phyloP scores from a whole-genome alignment of 331 rosid species.

The Rhamnella rubrinervis region DNA sequence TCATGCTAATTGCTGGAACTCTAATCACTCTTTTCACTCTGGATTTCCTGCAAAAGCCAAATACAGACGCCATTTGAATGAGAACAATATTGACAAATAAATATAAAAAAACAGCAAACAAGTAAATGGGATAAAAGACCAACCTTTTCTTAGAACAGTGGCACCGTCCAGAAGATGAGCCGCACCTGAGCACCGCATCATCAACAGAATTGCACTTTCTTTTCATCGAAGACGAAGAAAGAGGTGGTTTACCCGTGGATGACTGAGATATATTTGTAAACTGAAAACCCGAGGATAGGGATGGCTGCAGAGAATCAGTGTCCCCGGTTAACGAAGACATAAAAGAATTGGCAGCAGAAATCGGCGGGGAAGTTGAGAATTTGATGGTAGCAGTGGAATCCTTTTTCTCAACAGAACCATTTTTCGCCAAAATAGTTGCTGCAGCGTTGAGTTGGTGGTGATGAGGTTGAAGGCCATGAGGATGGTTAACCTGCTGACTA shows the following conservation, averaged over 20 bases:
- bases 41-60: constrained; percentile 49
- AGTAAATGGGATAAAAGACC: neutral
- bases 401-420: constrained; percentile 33
- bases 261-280: constrained; percentile 50
- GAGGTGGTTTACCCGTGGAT: constrained; percentile 57
- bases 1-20: constrained; percentile 71
- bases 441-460: neutral
- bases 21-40: constrained; percentile 54
- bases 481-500: neutral
- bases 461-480: constrained; percentile 8
- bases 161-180: constrained; percentile 53
- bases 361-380: constrained; percentile 40
- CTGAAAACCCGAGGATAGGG: constrained; percentile 60
- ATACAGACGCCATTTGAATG: neutral
- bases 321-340: constrained; percentile 57
- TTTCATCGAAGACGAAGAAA: constrained; percentile 52
- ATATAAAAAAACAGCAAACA: neutral
- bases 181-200: constrained; percentile 39
- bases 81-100: neutral
- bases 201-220: constrained; percentile 63
- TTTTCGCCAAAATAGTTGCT: constrained; percentile 6
- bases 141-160: constrained; percentile 83
- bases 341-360: constrained; percentile 52
- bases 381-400: constrained; percentile 29
- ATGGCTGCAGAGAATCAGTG: constrained; percentile 37